Evolutionary conservation across 371 early-diverging fungal genomes (phyloP), one percentile per base, ranked within the genome.

Genomic region (Haplosporangium sp.): DNA sequence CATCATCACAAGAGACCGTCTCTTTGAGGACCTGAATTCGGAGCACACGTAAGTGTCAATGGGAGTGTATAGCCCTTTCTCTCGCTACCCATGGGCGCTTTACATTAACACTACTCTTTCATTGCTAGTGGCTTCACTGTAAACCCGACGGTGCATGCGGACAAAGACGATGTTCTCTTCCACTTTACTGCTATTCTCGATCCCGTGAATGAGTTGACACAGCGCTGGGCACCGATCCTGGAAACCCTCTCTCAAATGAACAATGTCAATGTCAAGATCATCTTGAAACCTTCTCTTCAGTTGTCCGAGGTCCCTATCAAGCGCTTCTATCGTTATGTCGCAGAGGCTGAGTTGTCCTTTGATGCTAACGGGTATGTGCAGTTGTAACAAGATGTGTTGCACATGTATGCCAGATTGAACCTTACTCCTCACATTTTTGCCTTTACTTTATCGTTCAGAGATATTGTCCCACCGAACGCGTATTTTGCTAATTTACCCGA

Each of bases 321-420:
- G 63, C 86, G 95, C 11, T 96, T 96, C 83, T 97, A 96, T 74
- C 91, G 97, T 21, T 96, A 93, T 75, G 92, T 95, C n/a, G 85
- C 92, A 67, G 86, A 86, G 12, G 68, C 83, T 8, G 84, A 87
- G 42, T 86, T 87, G 7, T 80, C 72, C 21, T 95, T 95, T 83
- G 88, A 93, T 76, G 46, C 73, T 10, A 53, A 73, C 11, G 86
- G 88, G 86, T 82, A 70, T 69, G 59, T 58, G 29, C 29, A 29
- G 4, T 29, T 29, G 29, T 29, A 29, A 29, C 29, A 29, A 1
- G 16, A 43, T 36, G 1, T 10, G 10, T 9, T 48, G 52, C 9
- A 16, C 9, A 10, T 50, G 48, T 18, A 48, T 36, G 48, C 16
- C 0, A 50, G 5, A 16, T 23, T 45, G 12, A 2, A 38, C 23